These are phyloP conservation scores for Podaxis mareebaensis DNA, from an alignment of 768 basidiomycete species.

Conservation along the genomic window DNA sequence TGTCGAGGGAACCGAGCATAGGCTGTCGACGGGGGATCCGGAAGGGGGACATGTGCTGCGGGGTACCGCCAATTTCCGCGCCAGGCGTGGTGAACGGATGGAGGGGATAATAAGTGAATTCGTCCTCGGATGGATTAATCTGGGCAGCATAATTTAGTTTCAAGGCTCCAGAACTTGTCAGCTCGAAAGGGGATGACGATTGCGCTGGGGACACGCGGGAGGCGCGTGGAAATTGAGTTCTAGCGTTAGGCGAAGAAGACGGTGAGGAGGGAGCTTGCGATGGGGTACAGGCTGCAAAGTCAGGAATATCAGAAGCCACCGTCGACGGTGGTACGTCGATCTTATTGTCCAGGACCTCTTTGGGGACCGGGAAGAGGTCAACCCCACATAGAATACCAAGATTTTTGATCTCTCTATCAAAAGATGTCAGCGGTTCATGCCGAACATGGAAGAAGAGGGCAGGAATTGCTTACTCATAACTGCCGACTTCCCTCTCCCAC, in stretches of 20 bases:
- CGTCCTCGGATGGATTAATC: slow-evolving; percentile 9
- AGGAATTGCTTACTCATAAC: slow-evolving; percentile 42
- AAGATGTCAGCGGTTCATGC: slow-evolving; percentile 5
- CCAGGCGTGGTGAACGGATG: slow-evolving; percentile 34
- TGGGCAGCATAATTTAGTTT: slow-evolving; percentile 14
- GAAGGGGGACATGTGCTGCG: slow-evolving; percentile 30
- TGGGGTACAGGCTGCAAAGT: slow-evolving; percentile 13
- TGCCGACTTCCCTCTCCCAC: slow-evolving; percentile 47
- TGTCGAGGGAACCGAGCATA: slow-evolving; percentile 30
- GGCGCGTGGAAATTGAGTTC: slow-evolving; percentile 7
- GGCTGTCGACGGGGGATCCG: slow-evolving; percentile 39
- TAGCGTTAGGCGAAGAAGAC: slow-evolving; percentile 9
- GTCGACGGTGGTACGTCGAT: slow-evolving; percentile 11
- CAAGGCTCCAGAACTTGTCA: slow-evolving; percentile 4
- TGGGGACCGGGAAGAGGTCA: slow-evolving; percentile 67
- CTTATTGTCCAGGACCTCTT: slow-evolving; percentile 18
- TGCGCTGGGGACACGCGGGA: slow-evolving; percentile 6
- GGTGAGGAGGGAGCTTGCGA: slow-evolving; percentile 12
- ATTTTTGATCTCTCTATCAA: slow-evolving; percentile 48
- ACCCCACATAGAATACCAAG: slow-evolving; percentile 70
- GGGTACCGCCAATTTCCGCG: slow-evolving; percentile 22
- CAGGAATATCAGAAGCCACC: slow-evolving; percentile 11
- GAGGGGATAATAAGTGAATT: slow-evolving; percentile 39
- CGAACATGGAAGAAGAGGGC: slow-evolving; percentile 10
- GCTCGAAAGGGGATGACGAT: slow-evolving; percentile 4